Base-by-base conservation (phyloP, 495 filamentous ascomycete genomes). In the Daldinia grandis region DNA sequence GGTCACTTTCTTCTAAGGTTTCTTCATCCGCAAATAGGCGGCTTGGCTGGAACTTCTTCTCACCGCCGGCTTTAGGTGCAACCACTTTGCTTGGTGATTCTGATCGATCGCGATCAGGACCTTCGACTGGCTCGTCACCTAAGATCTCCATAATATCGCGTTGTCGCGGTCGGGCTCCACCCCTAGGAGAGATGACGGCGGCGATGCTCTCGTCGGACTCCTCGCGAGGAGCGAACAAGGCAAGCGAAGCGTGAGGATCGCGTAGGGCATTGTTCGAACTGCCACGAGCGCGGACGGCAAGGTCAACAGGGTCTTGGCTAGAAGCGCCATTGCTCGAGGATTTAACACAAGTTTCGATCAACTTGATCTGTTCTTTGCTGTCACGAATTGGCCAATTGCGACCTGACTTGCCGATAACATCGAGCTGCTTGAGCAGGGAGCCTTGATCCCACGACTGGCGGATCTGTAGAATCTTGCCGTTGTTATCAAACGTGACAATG, bases 371-470 rank as follows among this genome's bases (percentile, higher is more conserved):
- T 25, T 97, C 93, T 69, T 88, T 90, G 62, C 91, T 92, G 75
- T 97, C 93, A 65, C 90, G 91, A 78, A 99, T 95, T 19, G 95
- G 95, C 95, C 95, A 99, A 76, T 91, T 93, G 74, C 90, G 91
- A 50, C 91, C 92, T 27, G 92, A 89, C 71, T 88, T 87, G 62
- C 95, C 95, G 80, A 99, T 98, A 31, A 97, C 90, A 71, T 97
- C 94, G 58, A 98, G 87, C 76, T 95, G 90, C 80, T 95, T 98
- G 66, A 99, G 85, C 8, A 98, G 86, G 58, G 93, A 93, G 27
- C 89, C 94, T 80, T 98, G 96, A 77, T 99, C 95, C 95, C 95
- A 99, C 78, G 91, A 91, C 64, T 94, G 88, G 59, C 94, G 91
- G 71, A 97, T 90, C 74, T 93, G 91, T 68, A 86, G 80, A 78